Percentiles rank a stretch among this genome's conserved stretches.
phyloP scores from a whole-genome alignment of 2,329 filamentous ascomycete species.

The Beauveria caledonica region DNA sequence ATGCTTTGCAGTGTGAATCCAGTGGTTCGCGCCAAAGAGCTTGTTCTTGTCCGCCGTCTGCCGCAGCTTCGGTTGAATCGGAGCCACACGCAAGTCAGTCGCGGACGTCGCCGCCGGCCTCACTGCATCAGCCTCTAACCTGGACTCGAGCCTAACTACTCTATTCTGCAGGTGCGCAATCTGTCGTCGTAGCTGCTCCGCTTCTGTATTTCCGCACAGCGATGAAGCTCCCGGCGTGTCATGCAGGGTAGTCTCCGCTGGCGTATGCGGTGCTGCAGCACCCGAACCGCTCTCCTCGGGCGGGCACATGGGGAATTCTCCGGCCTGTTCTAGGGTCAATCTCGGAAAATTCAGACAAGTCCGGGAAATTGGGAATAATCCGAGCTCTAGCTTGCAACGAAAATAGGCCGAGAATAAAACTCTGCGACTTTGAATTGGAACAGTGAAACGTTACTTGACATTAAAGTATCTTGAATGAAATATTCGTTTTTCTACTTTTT shows the following conservation, averaged over 20 bases:
- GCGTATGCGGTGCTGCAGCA: not conserved
- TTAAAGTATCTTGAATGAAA: too few species aligned
- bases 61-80: not conserved
- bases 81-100: not conserved
- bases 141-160: not conserved
- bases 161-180: not conserved
- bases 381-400: too few species aligned
- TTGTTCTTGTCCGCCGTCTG: conserved; percentile 5
- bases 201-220: not conserved
- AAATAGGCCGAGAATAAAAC: too few species aligned
- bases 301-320: too few species aligned
- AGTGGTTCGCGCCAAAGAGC: conserved; percentile 6
- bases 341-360: too few species aligned
- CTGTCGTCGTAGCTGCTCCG: not conserved
- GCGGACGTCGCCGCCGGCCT: not conserved
- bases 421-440: too few species aligned
- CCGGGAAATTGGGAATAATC: too few species aligned
- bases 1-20: conserved; percentile 1
- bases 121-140: not conserved
- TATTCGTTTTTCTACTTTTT: too few species aligned
- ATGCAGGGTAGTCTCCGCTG: not conserved
- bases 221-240: not conserved
- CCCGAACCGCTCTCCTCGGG: not conserved
- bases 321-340: too few species aligned
- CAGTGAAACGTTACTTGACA: too few species aligned